Base-by-base conservation (phyloP, 345 rosid species). In the Durio zibethinus region DNA sequence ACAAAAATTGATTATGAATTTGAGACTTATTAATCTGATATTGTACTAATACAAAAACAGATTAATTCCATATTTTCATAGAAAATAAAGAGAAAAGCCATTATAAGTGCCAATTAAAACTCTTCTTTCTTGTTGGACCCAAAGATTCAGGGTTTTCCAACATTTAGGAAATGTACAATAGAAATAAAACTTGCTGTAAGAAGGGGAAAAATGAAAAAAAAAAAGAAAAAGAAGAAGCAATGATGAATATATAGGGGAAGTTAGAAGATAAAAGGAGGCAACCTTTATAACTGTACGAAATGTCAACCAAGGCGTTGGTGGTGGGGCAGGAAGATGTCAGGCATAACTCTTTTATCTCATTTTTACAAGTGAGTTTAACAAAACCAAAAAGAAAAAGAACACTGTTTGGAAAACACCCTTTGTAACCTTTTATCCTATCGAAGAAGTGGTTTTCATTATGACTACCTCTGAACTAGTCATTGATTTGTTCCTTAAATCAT, bases 221-320 rank as follows among this genome's bases (percentile, higher is more conserved):
- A 45, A 45, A 72, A 16, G 0, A 52, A 1, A 20, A n/a, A 6
- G 3, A 12, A 4, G 4, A 3, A 77, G 71, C 66, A 81, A 69
- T 75, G 40, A 72, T 79, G 75, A 36, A 15, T 57, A 36, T 35
- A 15, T 33, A 33, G 25, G 18, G 7, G 27, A 42, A 68, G 62
- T 70, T 69, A 20, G 6, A 59, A 59, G 53, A 38, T 31, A 42
- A 77, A 69, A 77, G 61, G 77, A 38, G n/a, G 76, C 57, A 12
- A 64, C 52, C 83, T 83, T 80, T 38, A 38, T 38, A 65, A 71
- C 8, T 16, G 29, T n/a, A 4, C 54, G 73, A 77, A 77, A 68
- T 74, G 81, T 80, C 81, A 80, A 77, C 81, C 62, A 75, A 78
- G 50, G 67, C 27, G 75, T 38, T 45, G 35, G 59, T 77, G 50